phyloP scores from a whole-genome alignment of 1,139 yeast genomes.

The Debaryomyces sp. region DNA sequence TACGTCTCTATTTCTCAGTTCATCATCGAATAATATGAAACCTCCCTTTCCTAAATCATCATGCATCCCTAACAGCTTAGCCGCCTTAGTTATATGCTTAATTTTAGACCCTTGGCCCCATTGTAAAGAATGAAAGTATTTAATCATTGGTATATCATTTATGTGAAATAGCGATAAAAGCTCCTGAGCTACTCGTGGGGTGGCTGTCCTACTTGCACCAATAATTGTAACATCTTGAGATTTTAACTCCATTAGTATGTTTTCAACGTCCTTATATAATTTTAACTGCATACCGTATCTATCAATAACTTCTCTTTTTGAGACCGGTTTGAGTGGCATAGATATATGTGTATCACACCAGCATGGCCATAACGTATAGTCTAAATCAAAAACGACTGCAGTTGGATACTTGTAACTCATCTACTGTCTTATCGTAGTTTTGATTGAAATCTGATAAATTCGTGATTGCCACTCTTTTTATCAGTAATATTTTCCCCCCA shows the following conservation, averaged over 20 bases:
- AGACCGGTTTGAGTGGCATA: conserved; percentile 39
- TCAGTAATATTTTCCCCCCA: neutral
- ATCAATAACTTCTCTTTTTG: conserved; percentile 38
- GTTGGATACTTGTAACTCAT: conserved; percentile 43
- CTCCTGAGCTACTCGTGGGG: conserved; percentile 63
- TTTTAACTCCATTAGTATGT: conserved; percentile 49
- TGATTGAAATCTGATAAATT: neutral
- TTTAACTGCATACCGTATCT: conserved; percentile 49
- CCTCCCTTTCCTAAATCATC: conserved; percentile 49
- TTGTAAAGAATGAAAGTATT: conserved; percentile 55
- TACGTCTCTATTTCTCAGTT: conserved; percentile 66
- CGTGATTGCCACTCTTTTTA: conserved; percentile 5
- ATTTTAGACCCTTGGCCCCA: conserved; percentile 73
- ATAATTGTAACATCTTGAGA: conserved; percentile 50
- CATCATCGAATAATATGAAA: conserved; percentile 72
- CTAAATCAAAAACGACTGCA: conserved; percentile 73
- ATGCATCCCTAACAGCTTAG: conserved; percentile 38
- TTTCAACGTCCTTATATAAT: conserved; percentile 63
- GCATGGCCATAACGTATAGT: conserved; percentile 77
- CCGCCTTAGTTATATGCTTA: conserved; percentile 55
- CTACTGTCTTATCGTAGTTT: neutral
- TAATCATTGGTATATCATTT: conserved; percentile 47
- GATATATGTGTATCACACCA: conserved; percentile 68
- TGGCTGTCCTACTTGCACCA: conserved; percentile 69
- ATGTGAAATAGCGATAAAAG: conserved; percentile 53